These are phyloP conservation scores for Musa acuminata DNA, from an alignment of 176 grass and related monocot genomes.

Conservation along the genomic window DNA sequence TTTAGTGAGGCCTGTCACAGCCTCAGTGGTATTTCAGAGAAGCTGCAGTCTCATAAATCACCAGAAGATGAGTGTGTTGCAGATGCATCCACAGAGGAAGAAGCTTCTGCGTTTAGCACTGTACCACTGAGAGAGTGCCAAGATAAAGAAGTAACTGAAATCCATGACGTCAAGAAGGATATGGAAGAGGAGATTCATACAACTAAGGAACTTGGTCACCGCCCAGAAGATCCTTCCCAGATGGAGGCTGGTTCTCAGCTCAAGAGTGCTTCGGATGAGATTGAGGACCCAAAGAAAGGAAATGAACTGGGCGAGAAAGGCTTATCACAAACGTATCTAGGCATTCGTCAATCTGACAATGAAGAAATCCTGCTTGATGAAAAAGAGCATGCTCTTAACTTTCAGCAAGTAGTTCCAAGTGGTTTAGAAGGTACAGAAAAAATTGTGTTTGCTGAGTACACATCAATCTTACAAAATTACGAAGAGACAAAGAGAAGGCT, in stretches of 20 bases:
- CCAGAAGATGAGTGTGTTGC: slow-evolving; percentile 10
- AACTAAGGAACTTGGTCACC: background rate
- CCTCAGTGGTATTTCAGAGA: slow-evolving; percentile 47
- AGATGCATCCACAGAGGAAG: background rate
- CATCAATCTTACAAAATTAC: slow-evolving; percentile 49
- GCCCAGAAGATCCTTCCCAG: background rate
- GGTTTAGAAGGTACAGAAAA: slow-evolving; percentile 57
- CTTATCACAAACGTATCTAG: background rate
- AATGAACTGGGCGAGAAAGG: background rate
- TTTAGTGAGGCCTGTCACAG: slow-evolving; percentile 51
- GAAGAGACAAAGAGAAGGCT: slow-evolving; percentile 67
- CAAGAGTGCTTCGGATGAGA: background rate
- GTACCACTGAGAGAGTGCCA: background rate
- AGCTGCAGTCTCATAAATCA: slow-evolving; percentile 38
- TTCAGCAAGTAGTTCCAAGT: slow-evolving; percentile 41
- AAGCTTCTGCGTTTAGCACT: background rate
- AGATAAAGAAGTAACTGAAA: background rate
- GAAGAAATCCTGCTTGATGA: background rate
- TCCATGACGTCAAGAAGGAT: background rate
- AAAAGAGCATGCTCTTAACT: slow-evolving; percentile 25
- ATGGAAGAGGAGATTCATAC: background rate
- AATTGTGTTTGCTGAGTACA: slow-evolving; percentile 54
- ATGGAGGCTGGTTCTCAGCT: background rate
- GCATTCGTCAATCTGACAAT: background rate
- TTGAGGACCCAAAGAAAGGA: background rate